Percentiles rank a stretch among this genome's conserved stretches.
phyloP scores from a whole-genome alignment of 2,329 filamentous ascomycete genomes.

The Aspergillus flavus region DNA sequence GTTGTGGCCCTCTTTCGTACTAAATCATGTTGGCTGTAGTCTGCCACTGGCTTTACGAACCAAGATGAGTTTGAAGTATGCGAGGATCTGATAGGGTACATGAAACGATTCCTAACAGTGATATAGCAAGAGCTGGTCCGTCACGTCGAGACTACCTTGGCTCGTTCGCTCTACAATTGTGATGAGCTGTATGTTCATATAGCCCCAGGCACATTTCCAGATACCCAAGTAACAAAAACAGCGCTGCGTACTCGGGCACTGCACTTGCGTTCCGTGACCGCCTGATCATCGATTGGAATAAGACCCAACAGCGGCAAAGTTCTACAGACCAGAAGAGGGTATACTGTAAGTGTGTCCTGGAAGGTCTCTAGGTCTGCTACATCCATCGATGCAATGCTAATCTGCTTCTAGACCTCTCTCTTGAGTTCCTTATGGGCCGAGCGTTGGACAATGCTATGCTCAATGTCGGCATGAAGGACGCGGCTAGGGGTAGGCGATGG shows the following conservation, averaged over 20 bases:
- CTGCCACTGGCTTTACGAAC: constrained; percentile 69
- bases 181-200: constrained; percentile 67
- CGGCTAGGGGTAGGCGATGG: constrained; percentile 69
- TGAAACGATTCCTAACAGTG: constrained; percentile 9
- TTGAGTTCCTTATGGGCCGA: constrained; percentile 97
- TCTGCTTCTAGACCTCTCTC: constrained; percentile 68
- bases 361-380: neutral
- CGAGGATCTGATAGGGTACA: neutral
- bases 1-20: neutral
- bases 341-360: constrained; percentile 65
- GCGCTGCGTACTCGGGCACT: constrained; percentile 86
- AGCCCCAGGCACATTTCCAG: neutral
- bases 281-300: constrained; percentile 95
- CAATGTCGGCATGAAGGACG: constrained; percentile 85
- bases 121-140: constrained; percentile 79
- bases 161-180: constrained; percentile 96
- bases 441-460: constrained; percentile 98
- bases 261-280: constrained; percentile 91
- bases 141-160: constrained; percentile 94
- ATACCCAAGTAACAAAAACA: constrained; percentile 27
- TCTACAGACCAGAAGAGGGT: constrained; percentile 88
- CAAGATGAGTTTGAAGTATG: constrained; percentile 75
- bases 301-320: constrained; percentile 94
- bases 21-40: constrained; percentile 42
- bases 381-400: neutral